A percentile compares a stretch with the other conserved stretches of the same genome.
phyloP scores from a whole-genome alignment of 2,329 filamentous ascomycete genomes.

The Karstenula rhodostoma region DNA sequence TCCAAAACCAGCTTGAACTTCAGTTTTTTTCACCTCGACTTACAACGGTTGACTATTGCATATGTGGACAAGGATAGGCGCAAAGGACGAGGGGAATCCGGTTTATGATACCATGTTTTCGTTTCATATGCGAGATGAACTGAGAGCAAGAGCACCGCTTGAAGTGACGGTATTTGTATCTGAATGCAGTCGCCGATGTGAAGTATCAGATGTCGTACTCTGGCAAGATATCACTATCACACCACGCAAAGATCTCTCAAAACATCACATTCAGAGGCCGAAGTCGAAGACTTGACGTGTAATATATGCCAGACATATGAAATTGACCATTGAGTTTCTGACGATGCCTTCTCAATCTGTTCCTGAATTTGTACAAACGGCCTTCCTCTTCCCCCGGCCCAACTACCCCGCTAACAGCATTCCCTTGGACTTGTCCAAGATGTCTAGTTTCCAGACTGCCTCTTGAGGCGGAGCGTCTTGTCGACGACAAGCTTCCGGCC shows the following conservation, averaged over 20 bases:
- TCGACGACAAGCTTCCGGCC: constrained; percentile 83
- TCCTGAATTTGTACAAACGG: constrained; percentile 30
- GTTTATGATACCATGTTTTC: constrained; percentile 16
- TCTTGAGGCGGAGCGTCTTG: constrained; percentile 88
- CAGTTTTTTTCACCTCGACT: neutral
- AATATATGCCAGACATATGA: constrained; percentile 29
- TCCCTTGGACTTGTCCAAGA: constrained; percentile 15
- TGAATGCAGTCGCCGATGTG: neutral
- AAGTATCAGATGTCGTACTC: neutral
- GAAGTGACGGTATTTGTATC: neutral
- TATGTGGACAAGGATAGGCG: constrained; percentile 4
- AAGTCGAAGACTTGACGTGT: neutral
- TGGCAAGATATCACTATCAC: constrained; percentile 1
- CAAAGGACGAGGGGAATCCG: constrained; percentile 7
- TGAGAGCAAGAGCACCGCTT: neutral
- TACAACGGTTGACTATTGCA: neutral
- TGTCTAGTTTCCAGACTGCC: constrained; percentile 60
- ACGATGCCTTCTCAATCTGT: neutral
- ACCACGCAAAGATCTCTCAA: neutral
- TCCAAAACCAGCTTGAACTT: constrained; percentile 74
- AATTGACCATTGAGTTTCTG: constrained; percentile 35
- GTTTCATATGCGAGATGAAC: neutral
- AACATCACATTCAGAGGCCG: neutral
- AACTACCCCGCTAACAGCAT: constrained; percentile 21
- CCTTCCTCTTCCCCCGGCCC: constrained; percentile 4